Percentiles rank a stretch among this genome's conserved stretches.
Conservation (phyloP, 768 basidiomycete species). For the Boletus subcaerulescens region DNA sequence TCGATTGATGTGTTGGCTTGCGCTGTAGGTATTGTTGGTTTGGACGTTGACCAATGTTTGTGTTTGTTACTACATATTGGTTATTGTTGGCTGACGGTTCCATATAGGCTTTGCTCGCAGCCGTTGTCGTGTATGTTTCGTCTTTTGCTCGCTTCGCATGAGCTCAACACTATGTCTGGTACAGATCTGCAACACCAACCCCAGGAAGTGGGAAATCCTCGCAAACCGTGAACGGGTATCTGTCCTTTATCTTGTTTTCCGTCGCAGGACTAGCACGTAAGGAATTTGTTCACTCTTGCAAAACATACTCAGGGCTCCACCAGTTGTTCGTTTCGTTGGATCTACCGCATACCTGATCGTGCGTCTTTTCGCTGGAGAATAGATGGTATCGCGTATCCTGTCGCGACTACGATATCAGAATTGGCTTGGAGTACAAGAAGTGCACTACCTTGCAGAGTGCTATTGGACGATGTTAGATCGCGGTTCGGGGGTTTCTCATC, state of each 20-base stretch:
- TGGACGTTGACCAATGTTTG: slow-evolving; percentile 86
- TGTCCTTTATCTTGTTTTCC: slow-evolving; percentile 85
- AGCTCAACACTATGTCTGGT: not conserved
- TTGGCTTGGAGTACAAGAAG: not conserved
- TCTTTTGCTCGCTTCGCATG: not conserved
- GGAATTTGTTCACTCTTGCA: slow-evolving; percentile 30
- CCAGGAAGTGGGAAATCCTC: slow-evolving; percentile 47
- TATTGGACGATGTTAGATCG: slow-evolving; percentile 12
- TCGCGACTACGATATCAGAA: not conserved
- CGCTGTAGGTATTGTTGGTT: slow-evolving; percentile 62
- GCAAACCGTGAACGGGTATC: slow-evolving; percentile 73
- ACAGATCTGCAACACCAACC: slow-evolving; percentile 42
- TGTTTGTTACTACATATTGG: slow-evolving; percentile 24
- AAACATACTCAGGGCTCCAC: not conserved
- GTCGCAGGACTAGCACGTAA: slow-evolving; percentile 84
- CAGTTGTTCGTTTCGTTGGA: slow-evolving; percentile 84
- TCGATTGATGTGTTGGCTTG: slow-evolving; percentile 16
- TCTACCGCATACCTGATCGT: slow-evolving; percentile 80
- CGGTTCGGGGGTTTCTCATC: not conserved
- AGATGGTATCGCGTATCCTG: not conserved
- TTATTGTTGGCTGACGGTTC: slow-evolving; percentile 10
- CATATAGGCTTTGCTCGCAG: slow-evolving; percentile 63
- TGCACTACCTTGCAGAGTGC: not conserved
- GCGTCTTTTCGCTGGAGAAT: slow-evolving; percentile 88
- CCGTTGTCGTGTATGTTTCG: slow-evolving; percentile 65